Conservation (phyloP, 345 rosid species). For the Murraya koenigii region DNA sequence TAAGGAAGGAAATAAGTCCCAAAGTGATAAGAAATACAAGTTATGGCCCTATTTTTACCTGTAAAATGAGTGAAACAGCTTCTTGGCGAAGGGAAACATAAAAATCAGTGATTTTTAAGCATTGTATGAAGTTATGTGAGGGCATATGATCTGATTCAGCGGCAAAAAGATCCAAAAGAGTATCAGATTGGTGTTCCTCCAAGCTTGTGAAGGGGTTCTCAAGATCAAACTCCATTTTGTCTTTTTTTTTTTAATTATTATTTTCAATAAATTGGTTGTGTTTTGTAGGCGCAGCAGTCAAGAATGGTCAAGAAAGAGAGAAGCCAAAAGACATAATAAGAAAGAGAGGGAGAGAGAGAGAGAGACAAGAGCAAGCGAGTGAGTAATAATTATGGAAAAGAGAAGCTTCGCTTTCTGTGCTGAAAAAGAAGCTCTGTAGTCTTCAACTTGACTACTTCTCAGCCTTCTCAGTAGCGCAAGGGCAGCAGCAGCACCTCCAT, state of each 20-base stretch:
- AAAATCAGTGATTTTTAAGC: conserved; percentile 19
- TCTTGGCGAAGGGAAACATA: conserved; percentile 37
- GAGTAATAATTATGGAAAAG: conserved; percentile 30
- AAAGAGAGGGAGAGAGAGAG: conserved; percentile 7
- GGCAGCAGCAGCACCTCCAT: conserved; percentile 20
- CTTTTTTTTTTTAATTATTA: background rate
- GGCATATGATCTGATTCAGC: conserved; percentile 50
- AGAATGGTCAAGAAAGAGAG: conserved; percentile 14
- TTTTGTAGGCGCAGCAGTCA: background rate
- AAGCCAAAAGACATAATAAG: conserved; percentile 6
- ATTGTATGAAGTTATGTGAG: conserved; percentile 15
- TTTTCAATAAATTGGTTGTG: background rate
- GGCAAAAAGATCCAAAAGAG: conserved; percentile 31
- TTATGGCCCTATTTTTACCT: conserved; percentile 19
- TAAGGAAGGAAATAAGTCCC: background rate
- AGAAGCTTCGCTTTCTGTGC: conserved; percentile 47
- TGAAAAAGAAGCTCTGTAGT: conserved; percentile 16
- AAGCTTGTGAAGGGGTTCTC: conserved; percentile 43
- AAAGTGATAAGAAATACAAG: background rate
- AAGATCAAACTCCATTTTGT: conserved; percentile 39
- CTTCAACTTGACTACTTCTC: conserved; percentile 26
- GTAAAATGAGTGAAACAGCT: conserved; percentile 39
- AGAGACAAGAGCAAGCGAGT: background rate
- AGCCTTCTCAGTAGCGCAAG: conserved; percentile 10
- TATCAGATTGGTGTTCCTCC: conserved; percentile 15